These are phyloP conservation scores for Pseudonitzschia multiseries DNA, from an alignment of 108 stramenopile genomes.

Conservation along the genomic window DNA sequence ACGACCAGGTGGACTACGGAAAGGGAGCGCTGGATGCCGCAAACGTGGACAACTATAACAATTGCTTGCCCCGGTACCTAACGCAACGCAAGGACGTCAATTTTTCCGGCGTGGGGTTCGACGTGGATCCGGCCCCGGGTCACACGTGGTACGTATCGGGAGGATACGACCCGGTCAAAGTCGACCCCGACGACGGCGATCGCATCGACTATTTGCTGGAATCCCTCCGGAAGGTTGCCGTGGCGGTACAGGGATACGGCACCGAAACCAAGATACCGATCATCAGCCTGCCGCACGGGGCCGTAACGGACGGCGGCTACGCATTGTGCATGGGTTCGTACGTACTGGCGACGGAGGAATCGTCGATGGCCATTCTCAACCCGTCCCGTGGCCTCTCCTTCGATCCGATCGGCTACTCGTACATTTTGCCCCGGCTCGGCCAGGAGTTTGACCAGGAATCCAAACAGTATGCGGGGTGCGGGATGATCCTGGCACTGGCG, in stretches of 20 bases:
- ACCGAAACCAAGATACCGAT: slow-evolving; percentile 60
- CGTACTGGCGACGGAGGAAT: slow-evolving; percentile 68
- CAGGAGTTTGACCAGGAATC: slow-evolving; percentile 59
- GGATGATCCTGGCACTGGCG: slow-evolving; percentile 59
- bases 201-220: slow-evolving; percentile 46
- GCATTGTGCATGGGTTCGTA: slow-evolving; percentile 68
- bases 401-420: slow-evolving; percentile 79
- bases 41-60: neutral
- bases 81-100: slow-evolving; percentile 27
- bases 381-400: slow-evolving; percentile 74
- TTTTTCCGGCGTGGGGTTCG: slow-evolving; percentile 21
- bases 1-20: slow-evolving; percentile 50
- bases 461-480: slow-evolving; percentile 56
- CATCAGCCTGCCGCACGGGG: slow-evolving; percentile 71
- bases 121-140: slow-evolving; percentile 38
- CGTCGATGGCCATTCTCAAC: slow-evolving; percentile 63
- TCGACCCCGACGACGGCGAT: slow-evolving; percentile 33
- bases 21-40: neutral
- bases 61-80: slow-evolving; percentile 27
- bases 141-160: slow-evolving; percentile 62
- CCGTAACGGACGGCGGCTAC: slow-evolving; percentile 74
- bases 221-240: slow-evolving; percentile 49
- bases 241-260: slow-evolving; percentile 55
- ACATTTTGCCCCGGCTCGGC: slow-evolving; percentile 72
- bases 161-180: slow-evolving; percentile 66